Base-by-base conservation (phyloP, 768 basidiomycete genomes). In the Boletales sp. region DNA sequence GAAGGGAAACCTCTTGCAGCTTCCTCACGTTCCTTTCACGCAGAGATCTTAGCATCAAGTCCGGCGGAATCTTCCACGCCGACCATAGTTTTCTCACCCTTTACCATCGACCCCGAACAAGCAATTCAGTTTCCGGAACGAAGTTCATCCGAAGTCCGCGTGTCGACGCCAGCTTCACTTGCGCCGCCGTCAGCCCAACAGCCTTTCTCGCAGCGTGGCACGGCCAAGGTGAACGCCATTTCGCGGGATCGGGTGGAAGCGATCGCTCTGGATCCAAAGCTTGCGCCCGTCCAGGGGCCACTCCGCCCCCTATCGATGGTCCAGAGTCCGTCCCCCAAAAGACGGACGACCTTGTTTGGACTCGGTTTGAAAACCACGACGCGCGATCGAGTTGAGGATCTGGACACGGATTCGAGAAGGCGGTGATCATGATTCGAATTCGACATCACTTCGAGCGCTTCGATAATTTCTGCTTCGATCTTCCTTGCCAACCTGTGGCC, bases 221-320 rank as follows among this genome's bases (percentile, higher is more conserved):
- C 40, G 14, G 42, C 53, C 45, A 56, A 56, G 29, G 55, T 53
- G 51, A 59, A 51, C 24, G 32, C 32, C 48, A 18, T 55, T 67
- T 21, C 57, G n/a, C 43, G 32, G 30, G 65, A 67, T 41, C 56
- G 63, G 2, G 55, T 40, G 4, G 61, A 63, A 40, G 60, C 62
- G 17, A 67, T 67, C n/a, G 36, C 51, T 4, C 47, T 54, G n/a
- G 63, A 67, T 34, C 67, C 65, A 13, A 67, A 69, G 50, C 65
- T 67, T 31, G 63, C 65, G 3, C 65, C 65, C 27, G 65, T 69
- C 14, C 65, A 65, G 14, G 67, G 51, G 10, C 65, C 67, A 15
- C 60, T 67, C 15, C 65, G 65, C 4, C 67, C 67, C 13, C 32
- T 68, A 8, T 66, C 66, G 18, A 66, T 52, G 52, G 31, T 53